Evolutionary conservation across 1,284 basidiomycete species (phyloP).

Genomic region (Naganishia albida): DNA sequence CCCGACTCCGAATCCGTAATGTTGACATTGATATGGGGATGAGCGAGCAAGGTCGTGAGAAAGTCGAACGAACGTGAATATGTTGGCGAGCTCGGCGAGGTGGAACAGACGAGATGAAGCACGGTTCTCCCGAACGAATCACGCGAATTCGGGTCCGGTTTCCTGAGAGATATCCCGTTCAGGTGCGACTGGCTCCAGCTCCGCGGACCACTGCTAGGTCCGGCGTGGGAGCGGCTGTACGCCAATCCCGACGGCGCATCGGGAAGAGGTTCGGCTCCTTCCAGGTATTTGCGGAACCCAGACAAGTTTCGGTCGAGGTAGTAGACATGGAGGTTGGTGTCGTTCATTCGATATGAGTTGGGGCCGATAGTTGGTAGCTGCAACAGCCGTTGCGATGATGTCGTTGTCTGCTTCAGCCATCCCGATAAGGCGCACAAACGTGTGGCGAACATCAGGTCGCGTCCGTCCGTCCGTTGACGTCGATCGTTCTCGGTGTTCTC

Average conservation of each 20-base stretch:
- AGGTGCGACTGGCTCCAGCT: constrained; percentile 65
- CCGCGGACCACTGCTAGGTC: constrained; percentile 56
- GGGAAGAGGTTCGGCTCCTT: constrained; percentile 31
- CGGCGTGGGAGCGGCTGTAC: constrained; percentile 19
- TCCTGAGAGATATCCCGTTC: constrained; percentile 47
- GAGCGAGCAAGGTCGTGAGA: constrained; percentile 74
- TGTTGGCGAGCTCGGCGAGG: constrained; percentile 52
- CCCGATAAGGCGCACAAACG: background rate
- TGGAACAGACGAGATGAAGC: constrained; percentile 75
- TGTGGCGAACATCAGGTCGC: constrained; percentile 7
- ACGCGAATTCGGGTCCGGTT: constrained; percentile 53
- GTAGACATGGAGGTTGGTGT: constrained; percentile 35
- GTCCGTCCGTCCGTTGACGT: constrained; percentile 1
- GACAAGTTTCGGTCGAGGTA: constrained; percentile 33
- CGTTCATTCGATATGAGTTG: constrained; percentile 27
- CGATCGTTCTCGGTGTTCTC: constrained; percentile 11
- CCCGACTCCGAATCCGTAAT: constrained; percentile 77
- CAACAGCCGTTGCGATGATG: background rate
- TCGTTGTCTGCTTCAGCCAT: background rate
- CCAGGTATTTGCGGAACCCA: constrained; percentile 34
- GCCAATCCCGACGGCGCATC: constrained; percentile 26
- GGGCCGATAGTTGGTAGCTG: background rate
- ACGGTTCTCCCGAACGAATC: constrained; percentile 56
- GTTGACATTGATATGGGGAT: constrained; percentile 77
- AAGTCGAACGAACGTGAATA: constrained; percentile 72